Evolutionary conservation across 1,139 yeast species (phyloP).

Genomic region (Nakaseomyces glabratus): DNA sequence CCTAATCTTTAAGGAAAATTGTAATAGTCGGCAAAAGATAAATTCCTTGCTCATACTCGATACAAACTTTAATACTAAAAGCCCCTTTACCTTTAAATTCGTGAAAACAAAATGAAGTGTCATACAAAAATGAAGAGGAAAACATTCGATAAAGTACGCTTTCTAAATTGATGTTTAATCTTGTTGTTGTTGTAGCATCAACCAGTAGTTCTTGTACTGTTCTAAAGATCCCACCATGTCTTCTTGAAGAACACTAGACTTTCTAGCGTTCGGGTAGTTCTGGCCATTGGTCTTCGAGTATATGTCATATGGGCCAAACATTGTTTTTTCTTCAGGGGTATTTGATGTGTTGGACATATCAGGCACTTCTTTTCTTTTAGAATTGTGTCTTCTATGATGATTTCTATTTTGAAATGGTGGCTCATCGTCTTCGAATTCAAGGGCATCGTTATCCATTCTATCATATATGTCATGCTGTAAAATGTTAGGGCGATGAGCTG

Average conservation of each 20-base stretch:
- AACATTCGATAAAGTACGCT: too few species aligned
- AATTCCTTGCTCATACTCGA: too few species aligned
- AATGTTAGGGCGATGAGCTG: constrained; percentile 1
- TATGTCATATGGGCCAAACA: constrained; percentile 27
- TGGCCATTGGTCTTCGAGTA: constrained; percentile 13
- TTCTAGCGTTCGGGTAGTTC: constrained; percentile 16
- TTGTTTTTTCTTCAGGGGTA: constrained; percentile 14
- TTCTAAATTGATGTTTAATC: too few species aligned
- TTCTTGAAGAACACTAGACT: constrained; percentile 26
- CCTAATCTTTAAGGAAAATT: too few species aligned
- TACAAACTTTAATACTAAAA: too few species aligned
- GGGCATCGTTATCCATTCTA: constrained; percentile 24
- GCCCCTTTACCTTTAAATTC: too few species aligned
- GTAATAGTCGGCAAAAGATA: too few species aligned
- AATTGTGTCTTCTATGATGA: constrained; percentile 6
- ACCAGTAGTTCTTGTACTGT: constrained; percentile 32
- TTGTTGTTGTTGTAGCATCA: constrained; percentile 30
- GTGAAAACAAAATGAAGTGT: too few species aligned
- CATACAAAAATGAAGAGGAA: too few species aligned
- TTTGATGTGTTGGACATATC: constrained; percentile 11
- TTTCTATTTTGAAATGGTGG: constrained; percentile 1
- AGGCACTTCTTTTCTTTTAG: constrained; percentile 6
- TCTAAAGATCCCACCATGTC: constrained; percentile 31
- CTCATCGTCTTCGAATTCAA: constrained; percentile 31
- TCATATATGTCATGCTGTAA: constrained; percentile 22